Conservation (phyloP, 768 basidiomycete species). For the Leccinum subgranulosum region DNA sequence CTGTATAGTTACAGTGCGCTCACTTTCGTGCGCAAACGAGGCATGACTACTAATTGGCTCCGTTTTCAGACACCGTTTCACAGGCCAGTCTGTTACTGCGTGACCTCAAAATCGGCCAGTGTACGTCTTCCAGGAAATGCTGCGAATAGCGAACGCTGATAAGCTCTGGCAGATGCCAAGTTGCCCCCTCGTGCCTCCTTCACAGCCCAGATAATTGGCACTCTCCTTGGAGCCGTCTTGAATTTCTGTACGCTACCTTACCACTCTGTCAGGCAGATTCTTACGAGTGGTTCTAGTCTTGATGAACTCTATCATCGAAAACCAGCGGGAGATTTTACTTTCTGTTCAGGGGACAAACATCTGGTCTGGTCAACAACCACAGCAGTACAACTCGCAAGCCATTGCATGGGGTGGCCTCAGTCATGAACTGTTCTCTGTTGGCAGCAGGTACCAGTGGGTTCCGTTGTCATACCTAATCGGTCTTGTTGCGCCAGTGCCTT, state of each 20-base stretch:
- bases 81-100: constrained; percentile 53
- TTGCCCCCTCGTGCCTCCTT: constrained; percentile 65
- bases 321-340: constrained; percentile 48
- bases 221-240: constrained; percentile 49
- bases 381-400: constrained; percentile 32
- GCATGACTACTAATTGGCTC: constrained; percentile 7
- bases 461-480: constrained; percentile 36
- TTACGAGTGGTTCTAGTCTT: constrained; percentile 40
- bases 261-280: neutral
- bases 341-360: constrained; percentile 50
- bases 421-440: constrained; percentile 31
- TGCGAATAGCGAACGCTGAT: constrained; percentile 35
- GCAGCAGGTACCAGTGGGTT: constrained; percentile 37
- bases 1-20: constrained; percentile 46
- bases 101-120: constrained; percentile 48
- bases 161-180: constrained; percentile 36
- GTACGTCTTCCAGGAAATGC: constrained; percentile 1
- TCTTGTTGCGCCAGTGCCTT: constrained; percentile 36
- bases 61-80: constrained; percentile 41
- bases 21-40: neutral
- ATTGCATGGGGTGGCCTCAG: constrained; percentile 40
- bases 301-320: constrained; percentile 57
- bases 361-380: constrained; percentile 32
- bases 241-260: constrained; percentile 38
- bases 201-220: constrained; percentile 54